phyloP scores from a whole-genome alignment of 768 basidiomycete species.

The Naganishia antarctica region DNA sequence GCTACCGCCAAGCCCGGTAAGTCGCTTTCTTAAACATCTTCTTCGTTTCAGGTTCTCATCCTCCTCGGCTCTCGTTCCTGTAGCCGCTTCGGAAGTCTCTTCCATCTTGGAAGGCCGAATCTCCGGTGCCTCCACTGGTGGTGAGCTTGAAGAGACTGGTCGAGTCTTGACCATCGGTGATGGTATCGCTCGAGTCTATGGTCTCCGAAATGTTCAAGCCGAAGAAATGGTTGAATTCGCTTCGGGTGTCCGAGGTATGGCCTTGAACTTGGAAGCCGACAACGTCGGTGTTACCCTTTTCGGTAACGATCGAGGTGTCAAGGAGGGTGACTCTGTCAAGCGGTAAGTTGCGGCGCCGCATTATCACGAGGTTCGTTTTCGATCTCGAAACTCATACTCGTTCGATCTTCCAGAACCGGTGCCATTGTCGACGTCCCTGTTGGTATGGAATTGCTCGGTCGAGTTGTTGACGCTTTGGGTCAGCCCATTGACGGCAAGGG shows the following conservation, averaged over 20 bases:
- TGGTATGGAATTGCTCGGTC: slow-evolving; percentile 92
- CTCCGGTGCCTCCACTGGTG: slow-evolving; percentile 80
- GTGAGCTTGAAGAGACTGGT: slow-evolving; percentile 97
- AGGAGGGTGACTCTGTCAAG: slow-evolving; percentile 99
- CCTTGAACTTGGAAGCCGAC: slow-evolving; percentile 99
- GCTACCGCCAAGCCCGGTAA: slow-evolving; percentile 96
- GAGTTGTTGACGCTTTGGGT: slow-evolving; percentile 98
- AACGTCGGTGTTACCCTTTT: slow-evolving; percentile 99
- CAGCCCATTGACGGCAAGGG: slow-evolving; percentile 99
- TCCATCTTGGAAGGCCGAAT: slow-evolving; percentile 99
- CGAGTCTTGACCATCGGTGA: slow-evolving; percentile 99
- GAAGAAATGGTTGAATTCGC: slow-evolving; percentile 99
- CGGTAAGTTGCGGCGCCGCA: slow-evolving; percentile 50
- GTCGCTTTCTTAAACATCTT: slow-evolving; percentile 39
- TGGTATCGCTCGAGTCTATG: slow-evolving; percentile 89
- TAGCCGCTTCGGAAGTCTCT: slow-evolving; percentile 98
- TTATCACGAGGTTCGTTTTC: neutral
- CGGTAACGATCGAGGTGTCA: slow-evolving; percentile 77
- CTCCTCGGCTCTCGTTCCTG: slow-evolving; percentile 37
- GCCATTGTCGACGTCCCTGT: slow-evolving; percentile 99
- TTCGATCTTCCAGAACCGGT: slow-evolving; percentile 59
- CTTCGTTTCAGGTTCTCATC: too few relatives aligned
- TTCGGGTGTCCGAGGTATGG: slow-evolving; percentile 99
- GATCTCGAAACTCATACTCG: neutral
- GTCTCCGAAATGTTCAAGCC: slow-evolving; percentile 94